Conservation (phyloP, 1,284 basidiomycete genomes). For the Rhodotorula glutinis region DNA sequence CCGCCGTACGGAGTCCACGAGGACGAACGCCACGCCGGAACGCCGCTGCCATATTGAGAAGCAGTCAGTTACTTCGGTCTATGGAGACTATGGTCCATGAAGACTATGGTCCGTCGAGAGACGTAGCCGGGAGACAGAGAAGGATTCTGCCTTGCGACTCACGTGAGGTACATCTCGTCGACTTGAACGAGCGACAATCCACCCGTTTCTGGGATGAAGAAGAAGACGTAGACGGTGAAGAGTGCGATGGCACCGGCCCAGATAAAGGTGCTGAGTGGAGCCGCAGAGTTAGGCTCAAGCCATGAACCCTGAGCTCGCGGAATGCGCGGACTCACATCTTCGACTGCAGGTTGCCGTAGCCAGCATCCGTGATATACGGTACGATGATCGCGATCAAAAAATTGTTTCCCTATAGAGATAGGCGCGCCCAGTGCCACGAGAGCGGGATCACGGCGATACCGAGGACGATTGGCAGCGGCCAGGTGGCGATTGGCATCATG, state of each 20-base stretch:
- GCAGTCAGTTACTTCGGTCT: too few relatives aligned
- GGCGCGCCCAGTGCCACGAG: too few relatives aligned
- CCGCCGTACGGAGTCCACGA: slow-evolving; percentile 29
- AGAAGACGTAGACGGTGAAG: slow-evolving; percentile 46
- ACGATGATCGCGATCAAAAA: slow-evolving; percentile 45
- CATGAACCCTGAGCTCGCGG: neutral
- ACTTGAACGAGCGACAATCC: slow-evolving; percentile 41
- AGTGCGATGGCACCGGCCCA: slow-evolving; percentile 47
- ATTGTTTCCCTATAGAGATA: slow-evolving; percentile 32
- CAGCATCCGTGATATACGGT: slow-evolving; percentile 38
- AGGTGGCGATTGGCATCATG: too few relatives aligned
- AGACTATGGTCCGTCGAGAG: neutral
- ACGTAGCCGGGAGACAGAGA: too few relatives aligned
- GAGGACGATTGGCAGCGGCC: too few relatives aligned
- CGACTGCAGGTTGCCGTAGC: slow-evolving; percentile 48
- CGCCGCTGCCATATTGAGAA: slow-evolving; percentile 11
- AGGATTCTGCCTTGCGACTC: neutral
- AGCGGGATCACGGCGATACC: too few relatives aligned
- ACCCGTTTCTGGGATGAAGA: slow-evolving; percentile 51
- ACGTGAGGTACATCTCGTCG: slow-evolving; percentile 49
- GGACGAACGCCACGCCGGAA: slow-evolving; percentile 47
- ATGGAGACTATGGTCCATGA: too few relatives aligned
- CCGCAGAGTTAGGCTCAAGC: neutral
- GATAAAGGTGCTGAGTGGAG: slow-evolving; percentile 45
- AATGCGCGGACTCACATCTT: slow-evolving; percentile 23